Base-by-base conservation (phyloP, 352 stramenopile species). In the Blastocystis sp. region DNA sequence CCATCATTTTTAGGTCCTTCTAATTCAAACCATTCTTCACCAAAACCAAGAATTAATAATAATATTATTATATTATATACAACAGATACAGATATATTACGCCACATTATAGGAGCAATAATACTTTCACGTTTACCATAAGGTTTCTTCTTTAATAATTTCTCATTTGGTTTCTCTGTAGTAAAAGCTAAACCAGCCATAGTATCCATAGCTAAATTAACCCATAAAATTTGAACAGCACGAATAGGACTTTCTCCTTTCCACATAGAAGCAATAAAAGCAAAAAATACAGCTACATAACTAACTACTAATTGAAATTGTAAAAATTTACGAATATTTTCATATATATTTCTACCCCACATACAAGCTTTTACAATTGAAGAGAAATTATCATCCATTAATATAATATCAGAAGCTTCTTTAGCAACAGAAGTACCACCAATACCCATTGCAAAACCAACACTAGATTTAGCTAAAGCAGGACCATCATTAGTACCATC, bases 401-500 rank as follows among this genome's bases (percentile, higher is more conserved):
- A 70, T 40, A 96, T 88, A 69, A 98, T 95, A 70, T 91, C 86
- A 0, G 86, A 86, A 1, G 91, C 91, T 71, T 95, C 85, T 65
- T 96, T 95, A 1, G 89, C 93, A 30, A 96, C 89, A 65, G 94
- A 80, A 24, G 88, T 94, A 42, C 88, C 90, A 47, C 82, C 87
- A 46, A 91, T 93, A 47, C 88, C 89, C 89, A 98, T 96, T 2
- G 86, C 87, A 67, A 98, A 66, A 4, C 67, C 67, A 11, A 72
- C 64, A 35, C 70, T 45, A 11, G 66, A 58, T 18, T 41, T 56
- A 67, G 94, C 95, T 5, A 98, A 73, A 2, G 90, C 88, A 16
- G 88, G 90, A 4, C 88, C 88, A 72, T 98, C 90, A 71, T 98
- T 98, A 10, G 93, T 93, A 30, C 90, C 90, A 65, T 98, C 90